Percentiles rank a stretch among this genome's conserved stretches.
phyloP scores from a whole-genome alignment of 169 alveolate species.

The Amoebophrya sp. region DNA sequence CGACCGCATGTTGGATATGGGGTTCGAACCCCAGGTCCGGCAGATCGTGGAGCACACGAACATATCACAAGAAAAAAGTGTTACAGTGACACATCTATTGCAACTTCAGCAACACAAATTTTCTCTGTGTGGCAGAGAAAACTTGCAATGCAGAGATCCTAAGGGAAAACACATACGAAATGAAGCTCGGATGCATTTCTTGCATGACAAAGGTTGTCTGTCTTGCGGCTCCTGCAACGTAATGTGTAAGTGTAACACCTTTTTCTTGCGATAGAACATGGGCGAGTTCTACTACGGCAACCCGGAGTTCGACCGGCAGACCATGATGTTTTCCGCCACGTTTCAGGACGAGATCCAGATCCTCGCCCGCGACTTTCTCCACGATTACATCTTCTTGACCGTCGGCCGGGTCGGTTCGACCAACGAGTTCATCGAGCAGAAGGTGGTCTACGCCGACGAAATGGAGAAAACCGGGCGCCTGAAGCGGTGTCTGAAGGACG shows the following conservation, averaged over 20 bases:
- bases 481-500: slow-evolving; percentile 64
- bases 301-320: slow-evolving; percentile 64
- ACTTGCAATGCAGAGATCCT: no score
- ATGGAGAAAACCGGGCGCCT: slow-evolving; percentile 70
- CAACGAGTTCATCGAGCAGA: slow-evolving; percentile 82
- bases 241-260: no score
- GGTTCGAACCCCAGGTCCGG: slow-evolving; percentile 71
- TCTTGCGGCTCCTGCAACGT: no score
- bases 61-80: no score
- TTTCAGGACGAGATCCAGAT: slow-evolving; percentile 83
- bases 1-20: slow-evolving; percentile 95
- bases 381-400: slow-evolving; percentile 71
- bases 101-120: no score
- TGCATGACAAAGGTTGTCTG: no score
- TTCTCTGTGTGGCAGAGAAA: no score
- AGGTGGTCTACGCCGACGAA: slow-evolving; percentile 73
- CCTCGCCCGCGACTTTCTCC: slow-evolving; percentile 78
- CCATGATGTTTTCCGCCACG: slow-evolving; percentile 88
- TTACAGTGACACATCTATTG: no score
- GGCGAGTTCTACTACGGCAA: slow-evolving; percentile 30
- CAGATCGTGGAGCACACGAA: slow-evolving; percentile 40
- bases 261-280: no score
- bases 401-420: slow-evolving; percentile 89
- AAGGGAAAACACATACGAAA: no score
- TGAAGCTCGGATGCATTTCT: no score